Evolutionary conservation across 352 stramenopile species (phyloP), one percentile per base, ranked within the genome.

Genomic region (Blastocystis sp.): DNA sequence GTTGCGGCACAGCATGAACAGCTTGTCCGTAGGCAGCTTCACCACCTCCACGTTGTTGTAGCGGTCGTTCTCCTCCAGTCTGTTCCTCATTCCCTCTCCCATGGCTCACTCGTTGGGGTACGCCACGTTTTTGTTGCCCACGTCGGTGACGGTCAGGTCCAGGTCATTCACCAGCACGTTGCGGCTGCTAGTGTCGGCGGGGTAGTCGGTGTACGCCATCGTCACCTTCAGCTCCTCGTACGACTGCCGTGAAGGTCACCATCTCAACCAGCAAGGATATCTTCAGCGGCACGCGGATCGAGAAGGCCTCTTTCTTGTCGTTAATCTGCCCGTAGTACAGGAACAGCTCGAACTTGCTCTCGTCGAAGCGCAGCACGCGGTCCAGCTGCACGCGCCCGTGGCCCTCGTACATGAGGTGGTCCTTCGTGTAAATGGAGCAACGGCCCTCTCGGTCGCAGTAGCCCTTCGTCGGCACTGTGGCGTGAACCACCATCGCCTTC

Each of bases 301-400:
- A 19, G 45, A 82, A 40, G 1, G 9, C 45, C 10, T 66, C 38
- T 28, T 82, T 82, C 53, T 82, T 45, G 4, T 66, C 21, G 45
- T 82, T 66, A 28, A 82, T n/a, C 59, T 82, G 74, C 17, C 74
- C 74, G 41, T 82, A 69, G 45, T 82, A 82, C 53, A 82, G 61
- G 45, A 69, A 82, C 28, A 82, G 45, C 38, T 82, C 74, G 45
- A 82, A 82, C 11, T 82, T 53, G 59, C 74, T 82, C 19, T 82
- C 74, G 45, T 62, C 53, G 45, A 53, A 82, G n/a, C 28, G 74
- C 21, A 82, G 61, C 19, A 82, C 52, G 10, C 59, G 74, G 28
- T 82, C 52, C 7, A 82, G 59, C 53, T 82, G 74, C 11, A 82
- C 21, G 14, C 74, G 2, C 11, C 74, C 74, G 23, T 62, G 59